A percentile compares a stretch with the other conserved stretches of the same genome.
Conservation (phyloP, 2,329 filamentous ascomycete species). For the Neurospora sp. region DNA sequence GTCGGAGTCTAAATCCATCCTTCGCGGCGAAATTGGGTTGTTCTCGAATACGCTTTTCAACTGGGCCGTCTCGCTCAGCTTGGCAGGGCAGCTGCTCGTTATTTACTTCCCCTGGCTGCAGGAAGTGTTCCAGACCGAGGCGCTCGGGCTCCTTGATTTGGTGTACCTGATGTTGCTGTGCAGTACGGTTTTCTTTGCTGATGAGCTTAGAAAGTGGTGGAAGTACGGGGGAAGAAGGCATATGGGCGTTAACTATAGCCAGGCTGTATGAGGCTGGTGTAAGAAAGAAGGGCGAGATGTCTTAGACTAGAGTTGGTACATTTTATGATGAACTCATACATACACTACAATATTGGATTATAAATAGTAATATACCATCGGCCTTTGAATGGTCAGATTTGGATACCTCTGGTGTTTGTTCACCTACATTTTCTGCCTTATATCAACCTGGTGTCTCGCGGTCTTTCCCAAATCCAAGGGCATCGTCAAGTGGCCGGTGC, state of each 20-base stretch:
- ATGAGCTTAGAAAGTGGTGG: slow-evolving; percentile 79
- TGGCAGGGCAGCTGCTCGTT: slow-evolving; percentile 79
- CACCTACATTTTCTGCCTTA: not conserved
- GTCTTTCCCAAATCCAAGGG: not conserved
- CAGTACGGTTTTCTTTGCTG: slow-evolving; percentile 89
- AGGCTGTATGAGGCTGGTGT: slow-evolving; percentile 41
- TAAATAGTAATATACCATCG: not conserved
- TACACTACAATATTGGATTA: not conserved
- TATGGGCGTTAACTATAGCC: slow-evolving; percentile 52
- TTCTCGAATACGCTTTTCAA: slow-evolving; percentile 93
- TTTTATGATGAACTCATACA: not conserved
- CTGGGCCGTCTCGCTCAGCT: slow-evolving; percentile 78
- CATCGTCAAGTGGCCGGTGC: slow-evolving; percentile 9
- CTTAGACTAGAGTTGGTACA: not conserved
- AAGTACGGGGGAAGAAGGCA: slow-evolving; percentile 45
- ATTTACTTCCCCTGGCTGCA: slow-evolving; percentile 94
- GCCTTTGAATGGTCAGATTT: not conserved
- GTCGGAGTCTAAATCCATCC: slow-evolving; percentile 78
- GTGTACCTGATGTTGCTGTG: slow-evolving; percentile 62
- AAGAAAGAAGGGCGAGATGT: not conserved
- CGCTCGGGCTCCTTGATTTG: slow-evolving; percentile 64
- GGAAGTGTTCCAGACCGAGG: slow-evolving; percentile 91
- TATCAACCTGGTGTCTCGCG: not conserved
- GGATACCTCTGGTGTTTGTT: not conserved
- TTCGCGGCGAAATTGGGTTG: slow-evolving; percentile 74